phyloP scores from a whole-genome alignment of 768 basidiomycete genomes.

The Suillus cothurnatus region DNA sequence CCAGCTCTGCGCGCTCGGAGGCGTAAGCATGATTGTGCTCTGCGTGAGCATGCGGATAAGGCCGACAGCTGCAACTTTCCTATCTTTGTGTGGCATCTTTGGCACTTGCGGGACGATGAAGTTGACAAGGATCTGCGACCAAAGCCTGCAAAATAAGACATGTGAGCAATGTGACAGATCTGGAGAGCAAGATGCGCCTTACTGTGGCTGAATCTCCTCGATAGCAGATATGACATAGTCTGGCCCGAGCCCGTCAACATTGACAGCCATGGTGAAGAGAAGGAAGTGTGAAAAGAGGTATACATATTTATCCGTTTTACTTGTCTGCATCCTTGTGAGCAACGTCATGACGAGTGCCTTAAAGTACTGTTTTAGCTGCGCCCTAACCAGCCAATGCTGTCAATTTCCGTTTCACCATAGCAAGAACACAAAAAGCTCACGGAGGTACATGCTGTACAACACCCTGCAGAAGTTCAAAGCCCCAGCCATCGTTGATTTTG shows the following conservation, averaged over 20 bases:
- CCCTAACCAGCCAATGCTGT: constrained; percentile 27
- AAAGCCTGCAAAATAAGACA: constrained; percentile 49
- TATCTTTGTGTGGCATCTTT: constrained; percentile 78
- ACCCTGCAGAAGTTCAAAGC: constrained; percentile 84
- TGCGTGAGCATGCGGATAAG: constrained; percentile 77
- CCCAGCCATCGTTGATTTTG: constrained; percentile 87
- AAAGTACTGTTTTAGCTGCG: constrained; percentile 70
- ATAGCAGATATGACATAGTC: constrained; percentile 78
- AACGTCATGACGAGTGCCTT: constrained; percentile 75
- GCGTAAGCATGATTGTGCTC: constrained; percentile 67
- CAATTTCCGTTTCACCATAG: not conserved
- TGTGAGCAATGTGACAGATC: constrained; percentile 6
- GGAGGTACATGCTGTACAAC: constrained; percentile 72
- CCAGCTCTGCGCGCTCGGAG: constrained; percentile 69
- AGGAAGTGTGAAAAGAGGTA: constrained; percentile 83
- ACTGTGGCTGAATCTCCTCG: constrained; percentile 88
- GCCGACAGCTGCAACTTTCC: constrained; percentile 84
- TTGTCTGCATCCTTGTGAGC: constrained; percentile 82
- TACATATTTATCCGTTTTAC: constrained; percentile 87
- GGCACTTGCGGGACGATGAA: constrained; percentile 82
- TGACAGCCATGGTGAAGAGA: constrained; percentile 72
- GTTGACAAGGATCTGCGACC: constrained; percentile 75
- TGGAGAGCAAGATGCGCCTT: constrained; percentile 20
- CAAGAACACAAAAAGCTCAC: constrained; percentile 49
- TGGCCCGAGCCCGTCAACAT: constrained; percentile 72